Base-by-base conservation (phyloP, 139 green algal genomes). In the Tetradesmus lagerheimii region DNA sequence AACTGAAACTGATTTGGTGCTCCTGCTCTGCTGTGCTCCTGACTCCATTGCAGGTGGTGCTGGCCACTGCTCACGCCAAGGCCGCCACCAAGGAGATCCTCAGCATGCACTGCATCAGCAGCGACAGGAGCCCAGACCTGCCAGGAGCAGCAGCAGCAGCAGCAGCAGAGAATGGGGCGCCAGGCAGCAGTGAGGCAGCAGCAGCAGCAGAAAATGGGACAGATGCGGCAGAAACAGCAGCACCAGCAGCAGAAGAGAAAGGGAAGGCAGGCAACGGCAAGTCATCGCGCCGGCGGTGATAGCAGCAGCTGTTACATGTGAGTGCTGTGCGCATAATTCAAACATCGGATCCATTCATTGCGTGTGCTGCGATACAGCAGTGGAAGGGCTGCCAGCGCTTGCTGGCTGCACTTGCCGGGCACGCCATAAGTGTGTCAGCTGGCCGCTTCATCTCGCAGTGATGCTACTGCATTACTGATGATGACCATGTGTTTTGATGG, bases 61-160 rank as follows among this genome's bases (percentile, higher is more conserved):
- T 94, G 82, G 39, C 92, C 41, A 82, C 93, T 25, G 83, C 92
- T 27, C 86, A 89, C 47, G 96, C 94, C 35, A 91, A 89, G 29
- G 88, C 83, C 0, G 92, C 94, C 0, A 99, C 96, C 0, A 43
- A 83, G 4, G 95, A 95, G 35, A 96, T 98, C 67, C 85, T 99
- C 75, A 77, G 83, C 14, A 91, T 90, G 84, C 97, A 99, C 94
- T 95, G 93, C 90, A 98, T 99, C 64, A 92, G 93, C 9, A 84
- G 86, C 0, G 94, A 95, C 66, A 87, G 93, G 8, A 96, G 91
- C 16, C 79, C 50, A 25, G 94, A 98, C 67, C 89, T 98, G 2
- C n/a, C 29, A 47, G 18, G 20, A 27, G 77, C 16, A 45, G 38
- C 76, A 85, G 85, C 74, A 85, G 85, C 80, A 85, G 85, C 80